Evolutionary conservation across 352 stramenopile genomes (phyloP).

Genomic region (Pythium aristosporum): DNA sequence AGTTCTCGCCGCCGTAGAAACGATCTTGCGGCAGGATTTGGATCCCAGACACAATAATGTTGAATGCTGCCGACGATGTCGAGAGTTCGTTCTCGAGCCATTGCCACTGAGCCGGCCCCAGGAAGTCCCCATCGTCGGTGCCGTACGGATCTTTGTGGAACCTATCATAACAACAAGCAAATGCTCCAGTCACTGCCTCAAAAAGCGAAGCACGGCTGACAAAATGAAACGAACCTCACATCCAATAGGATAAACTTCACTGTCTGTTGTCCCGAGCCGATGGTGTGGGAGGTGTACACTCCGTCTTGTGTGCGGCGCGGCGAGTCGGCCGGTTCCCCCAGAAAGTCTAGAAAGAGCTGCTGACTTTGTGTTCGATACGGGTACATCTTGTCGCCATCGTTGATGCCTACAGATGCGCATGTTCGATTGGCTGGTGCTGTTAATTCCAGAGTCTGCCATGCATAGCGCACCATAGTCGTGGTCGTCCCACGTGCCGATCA

Average conservation of each 20-base stretch:
- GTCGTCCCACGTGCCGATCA: constrained; percentile 44
- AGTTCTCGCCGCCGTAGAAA: constrained; percentile 55
- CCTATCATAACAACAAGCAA: constrained; percentile 9
- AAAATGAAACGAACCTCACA: constrained; percentile 25
- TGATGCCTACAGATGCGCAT: constrained; percentile 25
- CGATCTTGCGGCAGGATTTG: constrained; percentile 55
- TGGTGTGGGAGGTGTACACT: constrained; percentile 36
- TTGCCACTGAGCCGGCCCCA: constrained; percentile 42
- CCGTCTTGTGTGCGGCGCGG: constrained; percentile 32
- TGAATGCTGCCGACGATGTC: constrained; percentile 51
- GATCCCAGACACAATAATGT: constrained; percentile 72
- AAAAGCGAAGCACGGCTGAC: background rate
- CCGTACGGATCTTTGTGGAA: constrained; percentile 42
- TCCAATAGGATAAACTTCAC: constrained; percentile 53
- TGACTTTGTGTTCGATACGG: constrained; percentile 36
- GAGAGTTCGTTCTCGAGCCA: constrained; percentile 43
- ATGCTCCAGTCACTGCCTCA: background rate
- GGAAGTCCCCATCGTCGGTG: constrained; percentile 34
- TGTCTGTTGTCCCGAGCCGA: constrained; percentile 20
- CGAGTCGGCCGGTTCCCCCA: constrained; percentile 34
- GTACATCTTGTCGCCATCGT: constrained; percentile 43
- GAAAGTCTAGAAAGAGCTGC: constrained; percentile 42
- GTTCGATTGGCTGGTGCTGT: background rate
- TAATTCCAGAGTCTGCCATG: background rate
- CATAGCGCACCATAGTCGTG: constrained; percentile 45